A percentile compares a stretch with the other conserved stretches of the same genome.
phyloP scores from a whole-genome alignment of 2,329 filamentous ascomycete genomes.

The Aspergillus awamori region DNA sequence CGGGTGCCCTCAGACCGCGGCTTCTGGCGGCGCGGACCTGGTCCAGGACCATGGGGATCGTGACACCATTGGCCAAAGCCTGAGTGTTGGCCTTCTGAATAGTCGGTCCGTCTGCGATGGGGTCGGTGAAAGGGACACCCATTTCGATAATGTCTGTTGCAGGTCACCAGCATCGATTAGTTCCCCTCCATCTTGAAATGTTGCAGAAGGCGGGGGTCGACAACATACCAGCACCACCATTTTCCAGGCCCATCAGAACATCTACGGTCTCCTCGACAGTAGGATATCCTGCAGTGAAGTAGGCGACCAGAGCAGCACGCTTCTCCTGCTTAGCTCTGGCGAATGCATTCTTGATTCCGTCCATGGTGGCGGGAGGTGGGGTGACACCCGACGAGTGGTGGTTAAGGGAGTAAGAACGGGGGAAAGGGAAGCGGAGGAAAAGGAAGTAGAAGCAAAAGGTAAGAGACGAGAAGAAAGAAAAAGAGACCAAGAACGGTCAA shows the following conservation, averaged over 20 bases:
- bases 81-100: constrained; percentile 94
- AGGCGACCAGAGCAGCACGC: constrained; percentile 85
- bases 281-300: constrained; percentile 94
- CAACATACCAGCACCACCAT: constrained; percentile 78
- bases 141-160: constrained; percentile 85
- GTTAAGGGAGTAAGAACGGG: constrained; percentile 5
- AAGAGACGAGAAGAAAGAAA: neutral
- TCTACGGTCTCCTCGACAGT: constrained; percentile 78
- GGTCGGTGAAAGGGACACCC: constrained; percentile 94
- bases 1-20: constrained; percentile 75
- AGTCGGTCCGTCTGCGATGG: constrained; percentile 94
- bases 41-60: constrained; percentile 73
- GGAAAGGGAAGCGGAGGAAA: neutral
- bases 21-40: constrained; percentile 81
- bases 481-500: neutral
- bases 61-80: constrained; percentile 87
- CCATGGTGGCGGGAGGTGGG: constrained; percentile 43
- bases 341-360: constrained; percentile 59
- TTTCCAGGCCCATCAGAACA: constrained; percentile 86
- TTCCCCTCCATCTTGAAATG: neutral
- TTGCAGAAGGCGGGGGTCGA: neutral
- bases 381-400: constrained; percentile 3
- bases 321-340: constrained; percentile 59
- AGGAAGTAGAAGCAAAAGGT: neutral
- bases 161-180: neutral